Evolutionary conservation across 306 rosid genomes (phyloP).

Genomic region (Cucurbita pepo): DNA sequence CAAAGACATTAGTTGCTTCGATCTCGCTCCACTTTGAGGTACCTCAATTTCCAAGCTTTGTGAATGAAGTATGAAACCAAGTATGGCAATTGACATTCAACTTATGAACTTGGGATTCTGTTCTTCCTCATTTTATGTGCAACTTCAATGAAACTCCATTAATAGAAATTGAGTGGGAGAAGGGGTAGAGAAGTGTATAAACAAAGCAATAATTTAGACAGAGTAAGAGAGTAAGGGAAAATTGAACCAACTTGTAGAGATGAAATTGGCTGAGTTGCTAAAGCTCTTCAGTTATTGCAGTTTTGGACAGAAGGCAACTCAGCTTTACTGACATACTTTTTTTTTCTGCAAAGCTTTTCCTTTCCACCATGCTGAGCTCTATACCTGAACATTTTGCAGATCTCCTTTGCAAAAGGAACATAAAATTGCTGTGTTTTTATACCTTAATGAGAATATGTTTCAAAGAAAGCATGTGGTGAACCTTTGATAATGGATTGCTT

Average conservation of each 20-base stretch:
- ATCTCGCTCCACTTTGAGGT: no score
- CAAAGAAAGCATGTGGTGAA: background rate
- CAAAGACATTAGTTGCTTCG: no score
- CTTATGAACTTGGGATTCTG: background rate
- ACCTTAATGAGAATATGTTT: background rate
- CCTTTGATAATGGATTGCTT: background rate
- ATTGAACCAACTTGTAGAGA: background rate
- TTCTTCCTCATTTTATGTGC: background rate
- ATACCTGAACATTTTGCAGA: background rate
- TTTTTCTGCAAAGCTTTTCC: background rate
- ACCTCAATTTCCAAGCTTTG: background rate
- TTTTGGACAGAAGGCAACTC: background rate
- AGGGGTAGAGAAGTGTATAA: background rate
- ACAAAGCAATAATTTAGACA: background rate
- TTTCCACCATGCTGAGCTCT: background rate
- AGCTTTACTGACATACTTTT: background rate
- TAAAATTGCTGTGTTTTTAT: background rate
- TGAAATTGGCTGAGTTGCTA: background rate
- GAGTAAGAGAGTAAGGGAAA: background rate
- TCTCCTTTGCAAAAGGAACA: background rate
- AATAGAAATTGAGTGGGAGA: background rate
- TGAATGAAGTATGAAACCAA: background rate
- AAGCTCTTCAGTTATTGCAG: background rate
- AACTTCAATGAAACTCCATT: background rate
- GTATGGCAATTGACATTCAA: background rate